Conservation (phyloP, 495 filamentous ascomycete species). For the Podospora fimiseda region DNA sequence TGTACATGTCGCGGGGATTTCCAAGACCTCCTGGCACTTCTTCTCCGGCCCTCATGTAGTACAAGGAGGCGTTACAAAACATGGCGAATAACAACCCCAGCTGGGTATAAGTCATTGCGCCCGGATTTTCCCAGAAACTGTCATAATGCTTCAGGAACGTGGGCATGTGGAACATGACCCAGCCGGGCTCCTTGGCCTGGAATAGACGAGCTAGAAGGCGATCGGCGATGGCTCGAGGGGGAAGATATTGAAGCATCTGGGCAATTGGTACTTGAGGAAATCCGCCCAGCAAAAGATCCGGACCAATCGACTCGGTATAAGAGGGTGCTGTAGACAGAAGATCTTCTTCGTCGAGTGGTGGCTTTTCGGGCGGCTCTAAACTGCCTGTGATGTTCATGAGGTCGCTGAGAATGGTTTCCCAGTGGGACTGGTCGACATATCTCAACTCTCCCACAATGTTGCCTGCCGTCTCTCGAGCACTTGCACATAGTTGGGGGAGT, state of each 20-base stretch:
- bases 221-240: constrained; percentile 36
- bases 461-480: constrained; percentile 17
- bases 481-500: neutral
- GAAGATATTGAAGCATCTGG: constrained; percentile 38
- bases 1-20: neutral
- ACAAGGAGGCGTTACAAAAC: constrained; percentile 20
- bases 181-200: constrained; percentile 36
- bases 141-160: constrained; percentile 37
- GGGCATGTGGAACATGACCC: constrained; percentile 39
- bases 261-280: constrained; percentile 26
- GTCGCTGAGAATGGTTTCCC: constrained; percentile 48
- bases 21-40: constrained; percentile 21
- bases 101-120: constrained; percentile 16
- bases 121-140: constrained; percentile 24
- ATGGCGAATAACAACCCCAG: constrained; percentile 29
- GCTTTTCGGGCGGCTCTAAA: constrained; percentile 15
- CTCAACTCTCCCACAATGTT: constrained; percentile 34
- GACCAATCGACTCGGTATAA: constrained; percentile 20
- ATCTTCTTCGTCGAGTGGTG: constrained; percentile 19
- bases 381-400: constrained; percentile 22
- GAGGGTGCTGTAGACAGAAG: constrained; percentile 14
- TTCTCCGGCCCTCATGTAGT: constrained; percentile 18
- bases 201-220: constrained; percentile 42
- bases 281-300: constrained; percentile 38
- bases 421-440: constrained; percentile 46